A percentile compares a stretch with the other conserved stretches of the same genome.
Conservation (phyloP, 495 filamentous ascomycete species). For the Aspergillus funiculosus region DNA sequence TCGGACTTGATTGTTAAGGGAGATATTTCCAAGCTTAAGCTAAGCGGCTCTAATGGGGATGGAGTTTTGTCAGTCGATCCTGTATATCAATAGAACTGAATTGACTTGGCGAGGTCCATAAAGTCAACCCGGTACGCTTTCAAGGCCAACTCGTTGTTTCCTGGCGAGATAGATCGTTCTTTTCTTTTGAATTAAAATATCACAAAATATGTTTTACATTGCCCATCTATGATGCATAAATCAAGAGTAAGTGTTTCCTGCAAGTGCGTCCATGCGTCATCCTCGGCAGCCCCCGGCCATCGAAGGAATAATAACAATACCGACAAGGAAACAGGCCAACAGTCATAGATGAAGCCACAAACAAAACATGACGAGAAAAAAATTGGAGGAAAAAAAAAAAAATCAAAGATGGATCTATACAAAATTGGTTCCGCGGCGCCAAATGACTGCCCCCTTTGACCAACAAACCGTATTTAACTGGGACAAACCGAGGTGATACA, state of each 20-base stretch:
- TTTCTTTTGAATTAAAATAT: conserved; percentile 10
- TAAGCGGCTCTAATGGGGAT: too few relatives aligned
- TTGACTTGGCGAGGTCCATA: too few relatives aligned
- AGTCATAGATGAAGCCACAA: conserved; percentile 31
- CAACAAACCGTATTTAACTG: conserved; percentile 30
- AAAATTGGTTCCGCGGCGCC: conserved; percentile 42
- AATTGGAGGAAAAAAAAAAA: conserved; percentile 10
- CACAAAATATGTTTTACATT: conserved; percentile 43
- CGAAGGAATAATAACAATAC: conserved; percentile 25
- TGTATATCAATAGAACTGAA: too few relatives aligned
- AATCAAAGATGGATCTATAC: conserved; percentile 43
- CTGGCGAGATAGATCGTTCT: neutral
- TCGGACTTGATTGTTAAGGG: too few relatives aligned
- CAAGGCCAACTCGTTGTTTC: too few relatives aligned
- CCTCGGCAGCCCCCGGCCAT: conserved; percentile 19
- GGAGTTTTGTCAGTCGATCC: too few relatives aligned
- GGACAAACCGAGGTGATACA: conserved; percentile 32
- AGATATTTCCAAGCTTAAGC: too few relatives aligned
- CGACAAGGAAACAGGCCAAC: conserved; percentile 25
- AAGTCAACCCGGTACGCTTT: too few relatives aligned
- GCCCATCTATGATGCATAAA: conserved; percentile 43
- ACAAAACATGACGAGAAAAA: conserved; percentile 18
- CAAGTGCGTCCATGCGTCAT: conserved; percentile 30
- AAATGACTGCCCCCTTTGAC: conserved; percentile 35
- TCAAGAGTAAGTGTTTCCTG: conserved; percentile 31